Conservation (phyloP, 768 basidiomycete species). For the Auricularia sp. region DNA sequence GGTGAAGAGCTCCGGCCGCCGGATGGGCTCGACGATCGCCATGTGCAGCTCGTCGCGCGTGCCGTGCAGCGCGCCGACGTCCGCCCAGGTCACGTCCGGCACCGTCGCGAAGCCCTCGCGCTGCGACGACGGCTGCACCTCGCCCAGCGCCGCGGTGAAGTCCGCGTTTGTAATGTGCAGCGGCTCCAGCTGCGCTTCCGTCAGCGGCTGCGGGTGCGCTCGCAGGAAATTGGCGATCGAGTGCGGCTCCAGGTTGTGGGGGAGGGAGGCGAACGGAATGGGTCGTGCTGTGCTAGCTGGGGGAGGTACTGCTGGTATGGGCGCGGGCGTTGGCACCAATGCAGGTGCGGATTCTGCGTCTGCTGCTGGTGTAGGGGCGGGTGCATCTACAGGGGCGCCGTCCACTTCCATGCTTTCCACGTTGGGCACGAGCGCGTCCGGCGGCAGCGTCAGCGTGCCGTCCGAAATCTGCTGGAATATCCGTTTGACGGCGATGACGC, state of each 20-base stretch:
- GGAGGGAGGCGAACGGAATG: constrained; percentile 26
- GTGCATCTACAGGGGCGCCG: constrained; percentile 7
- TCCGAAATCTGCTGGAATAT: constrained; percentile 76
- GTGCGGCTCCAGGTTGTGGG: constrained; percentile 35
- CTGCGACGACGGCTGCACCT: constrained; percentile 92
- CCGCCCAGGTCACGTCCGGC: constrained; percentile 90
- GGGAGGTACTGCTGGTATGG: background rate
- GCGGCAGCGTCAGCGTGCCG: constrained; percentile 46
- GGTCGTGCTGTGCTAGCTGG: background rate
- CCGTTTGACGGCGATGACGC: constrained; percentile 91
- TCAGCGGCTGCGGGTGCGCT: constrained; percentile 74
- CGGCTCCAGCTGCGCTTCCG: constrained; percentile 65
- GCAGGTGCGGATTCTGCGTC: background rate
- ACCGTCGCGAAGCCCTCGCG: constrained; percentile 97
- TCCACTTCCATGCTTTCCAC: constrained; percentile 39
- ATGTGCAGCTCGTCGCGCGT: constrained; percentile 90
- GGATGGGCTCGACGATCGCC: constrained; percentile 94
- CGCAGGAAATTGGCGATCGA: constrained; percentile 88
- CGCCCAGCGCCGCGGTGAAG: constrained; percentile 69
- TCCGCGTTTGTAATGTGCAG: constrained; percentile 74
- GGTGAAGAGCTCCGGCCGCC: constrained; percentile 77
- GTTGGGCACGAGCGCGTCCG: constrained; percentile 16
- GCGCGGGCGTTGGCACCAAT: too few species aligned
- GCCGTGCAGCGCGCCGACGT: constrained; percentile 82
- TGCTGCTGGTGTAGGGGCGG: background rate